phyloP scores from a whole-genome alignment of 257 asterid species.

The Penstemon eatonii region DNA sequence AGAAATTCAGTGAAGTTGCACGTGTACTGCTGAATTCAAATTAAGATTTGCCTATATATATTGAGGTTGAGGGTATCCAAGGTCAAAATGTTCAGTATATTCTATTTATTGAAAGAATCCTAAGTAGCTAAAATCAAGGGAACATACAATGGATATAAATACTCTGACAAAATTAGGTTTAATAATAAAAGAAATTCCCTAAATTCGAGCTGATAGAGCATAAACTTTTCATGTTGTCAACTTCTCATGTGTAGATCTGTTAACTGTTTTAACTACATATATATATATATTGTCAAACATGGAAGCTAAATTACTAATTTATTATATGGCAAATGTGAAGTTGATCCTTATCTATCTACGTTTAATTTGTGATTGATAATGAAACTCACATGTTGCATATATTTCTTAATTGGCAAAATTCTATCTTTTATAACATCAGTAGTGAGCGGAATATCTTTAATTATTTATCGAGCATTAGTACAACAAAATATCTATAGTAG shows the following conservation, averaged over 20 bases:
- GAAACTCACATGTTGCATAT: too few relatives aligned
- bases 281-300: not conserved
- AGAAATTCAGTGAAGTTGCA: constrained; percentile 38
- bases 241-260: too few relatives aligned
- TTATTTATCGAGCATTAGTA: too few relatives aligned
- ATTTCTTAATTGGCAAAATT: too few relatives aligned
- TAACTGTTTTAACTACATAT: constrained; percentile 13
- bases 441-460: too few relatives aligned
- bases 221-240: not conserved
- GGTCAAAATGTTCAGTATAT: constrained; percentile 5
- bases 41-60: constrained; percentile 21
- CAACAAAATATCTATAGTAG: too few relatives aligned
- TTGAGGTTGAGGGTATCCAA: constrained; percentile 41
- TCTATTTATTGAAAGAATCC: not conserved
- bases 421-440: too few relatives aligned
- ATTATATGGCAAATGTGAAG: constrained; percentile 3
- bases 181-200: constrained; percentile 12
- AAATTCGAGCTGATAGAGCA: constrained; percentile 17
- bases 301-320: not conserved
- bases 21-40: constrained; percentile 29
- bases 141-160: not conserved
- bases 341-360: not conserved
- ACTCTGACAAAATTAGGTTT: not conserved
- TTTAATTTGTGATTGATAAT: too few relatives aligned
- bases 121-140: not conserved